These are phyloP conservation scores for Xylaria sp. DNA, from an alignment of 2,329 filamentous ascomycete species.

Conservation along the genomic window DNA sequence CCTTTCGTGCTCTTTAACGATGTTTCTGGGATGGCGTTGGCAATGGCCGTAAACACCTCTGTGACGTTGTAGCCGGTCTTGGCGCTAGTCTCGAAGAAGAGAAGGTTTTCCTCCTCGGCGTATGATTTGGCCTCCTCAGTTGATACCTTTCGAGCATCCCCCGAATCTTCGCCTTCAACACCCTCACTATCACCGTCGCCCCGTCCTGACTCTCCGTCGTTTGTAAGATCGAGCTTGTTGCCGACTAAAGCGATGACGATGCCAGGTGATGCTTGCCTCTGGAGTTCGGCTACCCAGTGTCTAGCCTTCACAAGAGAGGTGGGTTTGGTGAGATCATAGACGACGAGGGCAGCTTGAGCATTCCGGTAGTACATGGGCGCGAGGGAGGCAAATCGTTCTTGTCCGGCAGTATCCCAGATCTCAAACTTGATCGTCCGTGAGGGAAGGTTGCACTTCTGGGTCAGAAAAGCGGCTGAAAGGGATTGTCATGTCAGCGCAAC, in stretches of 20 bases:
- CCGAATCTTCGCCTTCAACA: conserved; percentile 66
- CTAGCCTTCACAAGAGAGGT: conserved; percentile 96
- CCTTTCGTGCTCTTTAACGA: conserved; percentile 89
- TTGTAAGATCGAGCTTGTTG: conserved; percentile 93
- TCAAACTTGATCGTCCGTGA: conserved; percentile 92
- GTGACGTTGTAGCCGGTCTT: conserved; percentile 96
- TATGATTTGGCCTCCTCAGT: conserved; percentile 93
- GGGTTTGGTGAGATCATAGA: conserved; percentile 98
- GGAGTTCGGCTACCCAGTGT: conserved; percentile 98
- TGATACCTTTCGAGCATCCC: conserved; percentile 86
- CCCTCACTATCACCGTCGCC: conserved; percentile 59
- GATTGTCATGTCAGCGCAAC: conserved; percentile 31
- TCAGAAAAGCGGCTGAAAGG: conserved; percentile 88
- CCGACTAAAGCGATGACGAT: conserved; percentile 98
- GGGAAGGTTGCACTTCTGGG: conserved; percentile 97
- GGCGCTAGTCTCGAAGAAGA: conserved; percentile 98
- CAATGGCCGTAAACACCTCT: conserved; percentile 97
- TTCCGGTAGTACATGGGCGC: conserved; percentile 99
- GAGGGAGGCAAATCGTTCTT: conserved; percentile 95
- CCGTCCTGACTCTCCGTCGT: conserved; percentile 61
- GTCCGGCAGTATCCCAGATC: conserved; percentile 98
- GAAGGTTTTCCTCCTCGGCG: conserved; percentile 90
- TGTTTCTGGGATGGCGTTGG: conserved; percentile 96
- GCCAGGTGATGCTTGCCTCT: conserved; percentile 93
- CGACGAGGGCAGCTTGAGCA: conserved; percentile 94